Conservation (phyloP, 2,329 filamentous ascomycete species). For the Sarocladiaceae sp. region DNA sequence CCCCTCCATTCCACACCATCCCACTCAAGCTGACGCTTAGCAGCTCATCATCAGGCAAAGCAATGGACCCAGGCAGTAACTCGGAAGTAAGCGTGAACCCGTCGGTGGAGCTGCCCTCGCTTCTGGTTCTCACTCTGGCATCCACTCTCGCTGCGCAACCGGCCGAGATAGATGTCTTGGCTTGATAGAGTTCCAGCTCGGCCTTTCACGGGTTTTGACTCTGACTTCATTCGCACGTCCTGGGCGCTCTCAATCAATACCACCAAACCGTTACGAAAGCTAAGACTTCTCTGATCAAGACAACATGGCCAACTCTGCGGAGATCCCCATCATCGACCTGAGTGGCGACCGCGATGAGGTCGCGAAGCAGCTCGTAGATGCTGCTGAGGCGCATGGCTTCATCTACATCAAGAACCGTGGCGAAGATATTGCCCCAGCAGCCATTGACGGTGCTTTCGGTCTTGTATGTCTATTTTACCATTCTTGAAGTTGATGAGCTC, state of each 20-base stretch:
- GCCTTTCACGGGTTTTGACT: no score
- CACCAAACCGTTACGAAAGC: no score
- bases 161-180: background rate
- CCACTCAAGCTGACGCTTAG: background rate
- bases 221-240: no score
- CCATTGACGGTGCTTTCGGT: slow-evolving; percentile 66
- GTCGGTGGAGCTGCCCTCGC: slow-evolving; percentile 2
- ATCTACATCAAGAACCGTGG: slow-evolving; percentile 78
- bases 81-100: no score
- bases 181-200: no score
- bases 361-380: slow-evolving; percentile 67
- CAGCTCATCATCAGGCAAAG: background rate
- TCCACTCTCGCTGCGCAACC: background rate
- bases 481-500: background rate
- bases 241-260: no score
- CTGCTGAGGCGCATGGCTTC: slow-evolving; percentile 79
- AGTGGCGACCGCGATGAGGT: slow-evolving; percentile 47
- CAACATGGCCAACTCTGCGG: slow-evolving; percentile 27
- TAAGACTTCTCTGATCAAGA: no score
- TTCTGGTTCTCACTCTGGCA: background rate
- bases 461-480: slow-evolving; percentile 45
- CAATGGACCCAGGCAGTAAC: background rate
- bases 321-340: slow-evolving; percentile 80
- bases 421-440: slow-evolving; percentile 56
- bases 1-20: slow-evolving; percentile 9